A percentile compares a stretch with the other conserved stretches of the same genome.
Conservation (phyloP, 2,329 filamentous ascomycete genomes). For the Thermomyces lanuginosus region DNA sequence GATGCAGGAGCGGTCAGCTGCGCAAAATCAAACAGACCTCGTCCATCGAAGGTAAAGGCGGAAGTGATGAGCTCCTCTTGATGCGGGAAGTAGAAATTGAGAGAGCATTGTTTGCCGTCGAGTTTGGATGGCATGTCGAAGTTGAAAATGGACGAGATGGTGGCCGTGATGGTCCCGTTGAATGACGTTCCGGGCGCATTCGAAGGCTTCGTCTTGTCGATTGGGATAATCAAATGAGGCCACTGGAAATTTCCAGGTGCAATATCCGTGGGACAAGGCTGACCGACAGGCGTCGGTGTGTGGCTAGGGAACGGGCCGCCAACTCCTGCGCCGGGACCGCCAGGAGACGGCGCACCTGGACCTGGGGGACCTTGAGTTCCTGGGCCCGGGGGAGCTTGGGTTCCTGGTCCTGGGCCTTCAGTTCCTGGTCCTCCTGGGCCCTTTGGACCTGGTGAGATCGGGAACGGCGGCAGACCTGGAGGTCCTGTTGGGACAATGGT, state of each 20-base stretch:
- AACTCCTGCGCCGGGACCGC: constrained; percentile 2
- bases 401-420: no score
- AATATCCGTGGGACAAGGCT: constrained; percentile 32
- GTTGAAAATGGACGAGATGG: constrained; percentile 47
- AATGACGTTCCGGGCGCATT: constrained; percentile 37
- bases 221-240: constrained; percentile 47
- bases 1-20: constrained; percentile 32
- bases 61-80: constrained; percentile 43
- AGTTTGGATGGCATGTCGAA: constrained; percentile 46
- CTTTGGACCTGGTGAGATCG: no score
- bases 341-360: constrained; percentile 1
- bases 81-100: constrained; percentile 49
- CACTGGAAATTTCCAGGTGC: constrained; percentile 33
- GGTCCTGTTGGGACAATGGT: not conserved
- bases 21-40: constrained; percentile 39
- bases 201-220: constrained; percentile 39
- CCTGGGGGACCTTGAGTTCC: no score
- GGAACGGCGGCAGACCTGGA: not conserved
- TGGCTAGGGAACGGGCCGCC: constrained; percentile 4
- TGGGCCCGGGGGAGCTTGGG: no score
- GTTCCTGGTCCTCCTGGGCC: no score
- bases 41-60: constrained; percentile 38
- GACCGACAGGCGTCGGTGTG: constrained; percentile 4
- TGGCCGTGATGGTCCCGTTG: constrained; percentile 39
- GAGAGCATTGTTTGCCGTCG: constrained; percentile 43